Base-by-base conservation (phyloP, 73 alveolate species). In the Blepharisma japonicum region DNA sequence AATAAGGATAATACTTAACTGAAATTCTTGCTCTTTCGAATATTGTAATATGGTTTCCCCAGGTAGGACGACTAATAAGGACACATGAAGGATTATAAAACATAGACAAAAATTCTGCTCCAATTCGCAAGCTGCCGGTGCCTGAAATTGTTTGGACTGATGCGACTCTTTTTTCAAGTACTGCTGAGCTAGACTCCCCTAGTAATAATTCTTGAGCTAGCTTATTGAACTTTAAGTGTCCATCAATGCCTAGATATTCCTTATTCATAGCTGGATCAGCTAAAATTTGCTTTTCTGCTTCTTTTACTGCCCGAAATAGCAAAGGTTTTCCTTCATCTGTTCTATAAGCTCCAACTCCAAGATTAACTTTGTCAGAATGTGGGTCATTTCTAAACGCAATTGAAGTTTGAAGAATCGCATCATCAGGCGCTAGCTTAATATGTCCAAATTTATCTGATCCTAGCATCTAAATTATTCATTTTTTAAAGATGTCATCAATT, bases 181-280 rank as follows among this genome's bases (percentile, higher is more conserved):
- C 39, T 70, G 61, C 80, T 70, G 80, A 21, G 9, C 77, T 14
- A 11, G 83, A 8, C 4, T 74, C 83, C 56, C 96, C 95, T 81
- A 94, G 91, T 27, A 95, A 85, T 3, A 96, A 87, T 55, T 85
- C 55, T 51, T 84, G 71, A 7, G 98, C 90, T 20, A 85, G 91
- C 39, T 77, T 55, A 27, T 81, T 87, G 92, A 93, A 91, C 21
- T 81, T 89, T 6, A 96, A 95, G 46, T 67, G 78, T 42, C 99
- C 99, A 45, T 91, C 97, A 38, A 96, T 96, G 25, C 99, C 97
- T 20, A 94, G 90, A 81, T 96, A 96, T 86, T 96, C 99, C 92
- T 96, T 89, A 72, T 92, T 78, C 21, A 83, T 68, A 20, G 88
- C 51, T n/a, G 85, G 87, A 77, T 94, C 98, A 70, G 92, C 89